These are phyloP conservation scores for Candida succiphila DNA, from an alignment of 805 yeast genomes.

Conservation along the genomic window DNA sequence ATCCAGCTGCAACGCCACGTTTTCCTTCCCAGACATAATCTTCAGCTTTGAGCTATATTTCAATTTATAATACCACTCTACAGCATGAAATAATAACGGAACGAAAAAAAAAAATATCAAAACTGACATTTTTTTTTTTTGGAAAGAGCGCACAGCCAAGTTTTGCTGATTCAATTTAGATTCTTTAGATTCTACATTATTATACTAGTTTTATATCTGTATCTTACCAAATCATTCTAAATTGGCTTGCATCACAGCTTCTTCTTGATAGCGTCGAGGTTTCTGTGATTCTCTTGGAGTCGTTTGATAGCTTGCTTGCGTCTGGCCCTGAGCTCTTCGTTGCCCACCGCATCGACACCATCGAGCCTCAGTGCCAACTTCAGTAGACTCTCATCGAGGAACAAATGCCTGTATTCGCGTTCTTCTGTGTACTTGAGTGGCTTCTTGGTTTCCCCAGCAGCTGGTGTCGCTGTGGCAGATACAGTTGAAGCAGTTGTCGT, in stretches of 20 bases:
- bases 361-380: slow-evolving; percentile 61
- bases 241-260: too few species aligned
- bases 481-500: neutral
- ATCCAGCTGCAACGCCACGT: slow-evolving; percentile 44
- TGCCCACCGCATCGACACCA: slow-evolving; percentile 37
- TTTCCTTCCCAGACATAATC: slow-evolving; percentile 27
- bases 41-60: too few species aligned
- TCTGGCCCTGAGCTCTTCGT: slow-evolving; percentile 39
- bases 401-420: slow-evolving; percentile 39
- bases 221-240: too few species aligned
- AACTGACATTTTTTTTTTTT: neutral
- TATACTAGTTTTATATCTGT: too few species aligned
- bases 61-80: neutral
- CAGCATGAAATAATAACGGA: too few species aligned
- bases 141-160: too few species aligned
- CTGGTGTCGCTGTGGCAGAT: neutral
- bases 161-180: too few species aligned
- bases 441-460: neutral
- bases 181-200: too few species aligned
- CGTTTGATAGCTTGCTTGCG: slow-evolving; percentile 51
- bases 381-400: slow-evolving; percentile 56
- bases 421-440: slow-evolving; percentile 14
- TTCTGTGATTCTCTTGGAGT: slow-evolving; percentile 49
- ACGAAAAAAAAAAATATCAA: neutral
- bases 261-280: slow-evolving; percentile 43